Base-by-base conservation (phyloP, 345 rosid genomes). In the Theobroma cacao region DNA sequence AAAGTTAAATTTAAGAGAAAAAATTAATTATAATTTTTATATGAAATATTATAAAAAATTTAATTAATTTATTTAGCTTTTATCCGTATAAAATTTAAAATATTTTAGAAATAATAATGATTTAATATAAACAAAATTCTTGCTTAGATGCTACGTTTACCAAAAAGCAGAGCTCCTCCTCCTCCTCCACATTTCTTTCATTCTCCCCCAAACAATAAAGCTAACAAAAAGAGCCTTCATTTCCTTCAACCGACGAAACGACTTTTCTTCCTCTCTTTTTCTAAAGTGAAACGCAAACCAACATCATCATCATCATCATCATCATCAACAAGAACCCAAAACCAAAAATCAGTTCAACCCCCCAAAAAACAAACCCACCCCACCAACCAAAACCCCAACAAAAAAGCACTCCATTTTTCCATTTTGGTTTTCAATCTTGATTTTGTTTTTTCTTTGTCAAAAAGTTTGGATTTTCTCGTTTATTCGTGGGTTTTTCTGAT, bases 401-500 rank as follows among this genome's bases (percentile, higher is more conserved):
- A 7, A 2, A n/a, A 7, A 0, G 4, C 55, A 18, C 7, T 2
- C 62, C n/a, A n/a, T n/a, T n/a, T n/a, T n/a, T n/a, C 62, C 62
- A 26, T 20, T 52, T 52, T 20, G 5, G 4, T n/a, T 18, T 58
- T 58, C 22, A 72, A 17, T 55, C 76, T 75, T 31, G 28, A 47
- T 2, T 56, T 62, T 22, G 40, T 31, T 14, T 36, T 7, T 55
- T 12, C n/a, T 41, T 11, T 30, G 24, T 12, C 1, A 24, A 58
- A 72, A 15, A 5, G 9, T n/a, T 62, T 50, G 55, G 17, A 8
- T 24, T 14, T 5, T 63, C 12, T 58, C 24, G 1, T 34, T 2
- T 33, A 30, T 55, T 71, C 34, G 20, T 63, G 33, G 52, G 20
- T 15, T 28, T 83, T 77, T 7, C 26, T 80, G 77, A 75, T 74